Evolutionary conservation across 495 filamentous ascomycete genomes (phyloP).

Genomic region (Rhypophila decipiens): DNA sequence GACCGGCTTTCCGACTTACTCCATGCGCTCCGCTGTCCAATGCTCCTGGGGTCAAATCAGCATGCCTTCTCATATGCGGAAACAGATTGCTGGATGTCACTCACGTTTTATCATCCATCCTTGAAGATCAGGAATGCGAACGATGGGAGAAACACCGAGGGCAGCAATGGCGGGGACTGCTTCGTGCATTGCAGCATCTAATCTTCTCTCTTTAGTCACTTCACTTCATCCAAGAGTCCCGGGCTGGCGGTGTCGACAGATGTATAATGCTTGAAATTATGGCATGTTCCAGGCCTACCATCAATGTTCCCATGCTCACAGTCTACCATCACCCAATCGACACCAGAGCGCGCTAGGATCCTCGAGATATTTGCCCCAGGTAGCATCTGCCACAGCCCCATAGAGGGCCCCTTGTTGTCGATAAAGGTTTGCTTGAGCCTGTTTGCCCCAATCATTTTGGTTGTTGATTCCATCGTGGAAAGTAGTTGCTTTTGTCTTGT

Average conservation of each 20-base stretch:
- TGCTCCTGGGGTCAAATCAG: constrained; percentile 40
- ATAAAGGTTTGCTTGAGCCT: constrained; percentile 53
- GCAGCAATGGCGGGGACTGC: constrained; percentile 66
- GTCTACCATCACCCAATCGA: constrained; percentile 73
- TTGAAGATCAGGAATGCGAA: constrained; percentile 60
- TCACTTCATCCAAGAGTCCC: too few species aligned
- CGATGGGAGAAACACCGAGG: constrained; percentile 60
- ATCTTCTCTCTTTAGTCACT: too few species aligned
- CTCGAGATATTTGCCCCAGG: constrained; percentile 68
- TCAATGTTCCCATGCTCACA: constrained; percentile 76
- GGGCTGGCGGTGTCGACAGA: too few species aligned
- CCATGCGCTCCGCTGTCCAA: constrained; percentile 66
- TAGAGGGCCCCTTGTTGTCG: constrained; percentile 48
- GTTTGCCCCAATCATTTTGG: constrained; percentile 59
- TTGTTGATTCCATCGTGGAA: constrained; percentile 7
- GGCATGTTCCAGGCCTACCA: too few species aligned
- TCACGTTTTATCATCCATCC: constrained; percentile 66
- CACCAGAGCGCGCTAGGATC: constrained; percentile 56
- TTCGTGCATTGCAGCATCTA: constrained; percentile 77
- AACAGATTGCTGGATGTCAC: constrained; percentile 14
- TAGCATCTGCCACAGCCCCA: constrained; percentile 70
- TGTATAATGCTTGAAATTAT: too few species aligned
- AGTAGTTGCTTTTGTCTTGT: constrained; percentile 2
- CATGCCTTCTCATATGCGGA: background rate
- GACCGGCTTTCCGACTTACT: constrained; percentile 27